A percentile compares a stretch with the other conserved stretches of the same genome.
Conservation (phyloP, 495 filamentous ascomycete species). For the Cercophora newfieldiana region DNA sequence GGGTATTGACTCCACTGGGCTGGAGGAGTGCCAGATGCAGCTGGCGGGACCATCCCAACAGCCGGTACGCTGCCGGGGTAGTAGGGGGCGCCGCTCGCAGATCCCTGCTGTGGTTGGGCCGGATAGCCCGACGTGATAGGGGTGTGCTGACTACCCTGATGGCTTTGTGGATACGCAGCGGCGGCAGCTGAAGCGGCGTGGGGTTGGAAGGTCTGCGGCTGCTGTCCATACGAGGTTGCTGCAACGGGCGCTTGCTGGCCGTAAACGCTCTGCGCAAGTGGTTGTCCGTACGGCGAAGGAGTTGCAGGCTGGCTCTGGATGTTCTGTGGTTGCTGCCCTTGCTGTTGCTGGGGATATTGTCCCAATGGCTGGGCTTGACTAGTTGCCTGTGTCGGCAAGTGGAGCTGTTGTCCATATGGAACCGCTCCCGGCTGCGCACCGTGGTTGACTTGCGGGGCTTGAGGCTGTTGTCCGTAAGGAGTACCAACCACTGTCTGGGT, state of each 20-base stretch:
- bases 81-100: background rate
- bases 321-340: background rate
- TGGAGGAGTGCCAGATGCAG: background rate
- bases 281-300: background rate
- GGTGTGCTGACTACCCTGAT: background rate
- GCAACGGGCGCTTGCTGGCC: background rate
- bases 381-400: background rate
- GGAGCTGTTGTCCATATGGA: background rate
- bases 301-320: background rate
- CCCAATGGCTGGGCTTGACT: no score
- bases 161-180: background rate
- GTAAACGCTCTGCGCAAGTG: background rate
- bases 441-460: no score
- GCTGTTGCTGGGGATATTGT: background rate
- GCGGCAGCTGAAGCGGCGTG: background rate
- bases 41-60: background rate
- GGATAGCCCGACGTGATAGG: background rate
- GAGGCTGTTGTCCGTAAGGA: no score
- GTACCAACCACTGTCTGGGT: no score
- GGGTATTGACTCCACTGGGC: background rate
- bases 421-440: no score
- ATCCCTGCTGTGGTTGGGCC: background rate
- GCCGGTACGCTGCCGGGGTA: background rate
- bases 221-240: background rate
- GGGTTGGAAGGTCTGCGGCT: background rate